Base-by-base conservation (phyloP, 768 basidiomycete species). In the Clavulina sp. region DNA sequence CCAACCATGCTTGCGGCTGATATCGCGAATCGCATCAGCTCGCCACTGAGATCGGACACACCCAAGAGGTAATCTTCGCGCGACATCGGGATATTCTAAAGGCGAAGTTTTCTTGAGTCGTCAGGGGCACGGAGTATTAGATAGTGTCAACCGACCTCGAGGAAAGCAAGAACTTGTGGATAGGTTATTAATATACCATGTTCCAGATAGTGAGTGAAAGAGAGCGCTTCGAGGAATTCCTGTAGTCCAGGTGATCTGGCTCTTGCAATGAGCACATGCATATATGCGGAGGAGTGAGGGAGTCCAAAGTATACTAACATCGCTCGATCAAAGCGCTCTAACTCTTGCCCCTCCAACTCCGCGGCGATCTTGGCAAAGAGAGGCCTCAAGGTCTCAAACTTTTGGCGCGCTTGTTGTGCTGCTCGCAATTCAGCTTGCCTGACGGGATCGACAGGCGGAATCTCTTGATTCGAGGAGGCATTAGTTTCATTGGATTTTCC, bases 1-100 rank as follows among this genome's bases (percentile, higher is more conserved):
- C 81, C 81, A 43, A 73, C 74, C 16, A 72, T 74, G 2, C 77
- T 68, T 38, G 89, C 76, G 43, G 83, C 76, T 43, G 87, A 84
- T 54, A 96, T 93, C 7, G 88, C 89, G 56, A 81, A 83, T 31
- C 93, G 76, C 95, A 97, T 96, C 24, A 97, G 75, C 66, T 99
- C 95, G 41, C 95, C 95, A 0, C 89, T 95, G 21, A 99, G 72
- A 65, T 99, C 95, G 4, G 87, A 85, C 28, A 97, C 66, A 4
- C 95, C 95, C 2, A 96, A 75, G 13, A 96, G 69, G 61, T 95
- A 97, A 61, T 97, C 92, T 36, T 82, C 78, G 31, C 77, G 62
- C 5, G 86, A 73, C 30, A 92, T 62, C 3, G 78, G 75, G 58
- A 91, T 82, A 57, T 75, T 83, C 91, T 93, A 62, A 41, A 34